A percentile compares a stretch with the other conserved stretches of the same genome.
These are phyloP conservation scores for Pueraria montana DNA, from an alignment of 306 rosid genomes.

Conservation along the genomic window DNA sequence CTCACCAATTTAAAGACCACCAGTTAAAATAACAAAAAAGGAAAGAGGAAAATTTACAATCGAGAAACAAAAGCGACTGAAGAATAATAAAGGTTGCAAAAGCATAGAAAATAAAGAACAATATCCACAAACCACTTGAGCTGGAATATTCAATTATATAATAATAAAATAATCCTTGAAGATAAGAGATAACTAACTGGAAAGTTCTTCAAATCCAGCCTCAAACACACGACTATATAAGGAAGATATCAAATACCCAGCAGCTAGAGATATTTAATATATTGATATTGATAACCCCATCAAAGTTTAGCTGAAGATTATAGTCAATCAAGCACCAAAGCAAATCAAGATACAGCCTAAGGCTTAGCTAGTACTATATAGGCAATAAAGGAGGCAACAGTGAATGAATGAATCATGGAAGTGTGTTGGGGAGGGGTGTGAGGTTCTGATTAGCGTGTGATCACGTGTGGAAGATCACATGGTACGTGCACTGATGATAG, in stretches of 20 bases:
- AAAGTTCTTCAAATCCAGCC: constrained; percentile 29
- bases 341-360: constrained; percentile 20
- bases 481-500: constrained; percentile 50
- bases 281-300: constrained; percentile 5
- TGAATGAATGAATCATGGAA: constrained; percentile 44
- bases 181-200: constrained; percentile 29
- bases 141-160: constrained; percentile 32
- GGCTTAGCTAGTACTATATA: background rate
- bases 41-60: constrained; percentile 34
- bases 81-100: constrained; percentile 40
- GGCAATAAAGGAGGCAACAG: constrained; percentile 30
- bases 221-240: constrained; percentile 19
- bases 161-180: constrained; percentile 5
- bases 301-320: constrained; percentile 29
- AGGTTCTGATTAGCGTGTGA: constrained; percentile 43
- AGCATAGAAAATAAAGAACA: constrained; percentile 40
- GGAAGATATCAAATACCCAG: constrained; percentile 48
- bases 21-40: background rate
- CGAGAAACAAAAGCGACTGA: constrained; percentile 39
- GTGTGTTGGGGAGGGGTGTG: constrained; percentile 43
- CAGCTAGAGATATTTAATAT: constrained; percentile 29
- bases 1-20: constrained; percentile 39
- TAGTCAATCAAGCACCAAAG: constrained; percentile 44
- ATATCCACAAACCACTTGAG: constrained; percentile 46
- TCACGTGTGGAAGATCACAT: constrained; percentile 53